These are phyloP conservation scores for Myxozyma monticola DNA, from an alignment of 805 yeast genomes.

Conservation along the genomic window DNA sequence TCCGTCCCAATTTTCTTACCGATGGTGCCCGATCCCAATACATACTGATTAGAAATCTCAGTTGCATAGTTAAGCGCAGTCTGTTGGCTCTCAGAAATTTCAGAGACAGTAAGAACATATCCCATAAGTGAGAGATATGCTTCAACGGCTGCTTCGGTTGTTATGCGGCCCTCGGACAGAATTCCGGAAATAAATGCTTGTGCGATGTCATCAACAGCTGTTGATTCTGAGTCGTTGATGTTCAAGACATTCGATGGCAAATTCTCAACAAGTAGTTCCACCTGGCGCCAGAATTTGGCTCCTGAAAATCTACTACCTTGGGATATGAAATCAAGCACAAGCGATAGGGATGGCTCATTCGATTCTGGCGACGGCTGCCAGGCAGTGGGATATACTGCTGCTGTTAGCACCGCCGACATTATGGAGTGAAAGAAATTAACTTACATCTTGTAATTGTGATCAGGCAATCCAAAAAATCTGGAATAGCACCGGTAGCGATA, in stretches of 20 bases:
- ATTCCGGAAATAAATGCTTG: constrained; percentile 14
- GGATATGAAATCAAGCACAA: constrained; percentile 16
- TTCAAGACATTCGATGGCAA: constrained; percentile 13
- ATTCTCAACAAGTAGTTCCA: constrained; percentile 17
- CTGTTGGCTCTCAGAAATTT: constrained; percentile 4
- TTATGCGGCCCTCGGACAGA: constrained; percentile 10
- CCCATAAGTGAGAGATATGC: constrained; percentile 24
- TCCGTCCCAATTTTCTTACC: constrained; percentile 21
- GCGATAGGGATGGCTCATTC: constrained; percentile 18
- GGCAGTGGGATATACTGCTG: constrained; percentile 17
- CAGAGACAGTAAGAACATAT: constrained; percentile 16
- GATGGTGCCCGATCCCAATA: neutral
- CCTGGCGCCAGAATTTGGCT: constrained; percentile 15
- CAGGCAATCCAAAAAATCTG: constrained; percentile 22
- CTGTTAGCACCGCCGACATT: neutral
- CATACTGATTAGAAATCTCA: constrained; percentile 3
- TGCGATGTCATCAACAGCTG: constrained; percentile 3
- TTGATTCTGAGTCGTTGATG: constrained; percentile 1
- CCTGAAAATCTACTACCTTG: constrained; percentile 26
- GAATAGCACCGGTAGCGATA: constrained; percentile 17
- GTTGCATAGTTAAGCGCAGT: constrained; percentile 3
- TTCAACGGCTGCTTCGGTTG: constrained; percentile 15
- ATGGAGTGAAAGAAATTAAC: neutral
- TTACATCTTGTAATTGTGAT: constrained; percentile 14
- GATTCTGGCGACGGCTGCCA: constrained; percentile 9